These are phyloP conservation scores for Trichoderma asperellum DNA, from an alignment of 2,329 filamentous ascomycete genomes.

Conservation along the genomic window DNA sequence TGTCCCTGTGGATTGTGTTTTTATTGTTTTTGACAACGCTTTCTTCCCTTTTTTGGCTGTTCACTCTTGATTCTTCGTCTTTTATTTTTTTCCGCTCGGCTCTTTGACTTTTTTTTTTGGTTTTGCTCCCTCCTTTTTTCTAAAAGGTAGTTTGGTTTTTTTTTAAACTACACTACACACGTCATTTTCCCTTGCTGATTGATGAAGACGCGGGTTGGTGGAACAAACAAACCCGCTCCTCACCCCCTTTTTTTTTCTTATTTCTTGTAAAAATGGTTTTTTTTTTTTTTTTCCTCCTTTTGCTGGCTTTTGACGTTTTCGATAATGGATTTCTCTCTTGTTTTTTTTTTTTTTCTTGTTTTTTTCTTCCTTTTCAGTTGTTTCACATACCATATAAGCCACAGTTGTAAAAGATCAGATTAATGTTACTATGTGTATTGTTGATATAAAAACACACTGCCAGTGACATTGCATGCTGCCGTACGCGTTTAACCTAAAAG, in stretches of 20 bases:
- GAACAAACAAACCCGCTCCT: not conserved
- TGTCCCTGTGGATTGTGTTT: constrained; percentile 24
- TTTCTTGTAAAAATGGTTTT: constrained; percentile 28
- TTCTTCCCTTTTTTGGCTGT: not conserved
- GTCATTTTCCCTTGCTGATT: constrained; percentile 13
- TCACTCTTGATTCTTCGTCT: not conserved
- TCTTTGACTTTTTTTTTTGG: not conserved
- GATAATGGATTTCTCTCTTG: constrained; percentile 9
- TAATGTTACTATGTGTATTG: constrained; percentile 24
- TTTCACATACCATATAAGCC: constrained; percentile 25
- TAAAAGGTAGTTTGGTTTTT: constrained; percentile 24
- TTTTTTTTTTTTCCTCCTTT: not conserved
- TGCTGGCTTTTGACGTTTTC: constrained; percentile 5
- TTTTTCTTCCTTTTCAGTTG: not conserved
- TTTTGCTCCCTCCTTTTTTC: constrained; percentile 25
- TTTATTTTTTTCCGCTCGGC: not conserved
- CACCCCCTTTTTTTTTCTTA: not conserved
- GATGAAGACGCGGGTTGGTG: not conserved
- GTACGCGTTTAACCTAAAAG: not conserved
- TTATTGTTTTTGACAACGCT: not conserved
- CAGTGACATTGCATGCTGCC: too few species aligned
- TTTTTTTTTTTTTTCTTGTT: not conserved
- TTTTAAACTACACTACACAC: constrained; percentile 2
- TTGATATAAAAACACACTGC: not conserved
- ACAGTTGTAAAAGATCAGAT: constrained; percentile 23